Evolutionary conservation across 2,329 filamentous ascomycete species (phyloP).

Genomic region (Plectosphaerella cucumerina): DNA sequence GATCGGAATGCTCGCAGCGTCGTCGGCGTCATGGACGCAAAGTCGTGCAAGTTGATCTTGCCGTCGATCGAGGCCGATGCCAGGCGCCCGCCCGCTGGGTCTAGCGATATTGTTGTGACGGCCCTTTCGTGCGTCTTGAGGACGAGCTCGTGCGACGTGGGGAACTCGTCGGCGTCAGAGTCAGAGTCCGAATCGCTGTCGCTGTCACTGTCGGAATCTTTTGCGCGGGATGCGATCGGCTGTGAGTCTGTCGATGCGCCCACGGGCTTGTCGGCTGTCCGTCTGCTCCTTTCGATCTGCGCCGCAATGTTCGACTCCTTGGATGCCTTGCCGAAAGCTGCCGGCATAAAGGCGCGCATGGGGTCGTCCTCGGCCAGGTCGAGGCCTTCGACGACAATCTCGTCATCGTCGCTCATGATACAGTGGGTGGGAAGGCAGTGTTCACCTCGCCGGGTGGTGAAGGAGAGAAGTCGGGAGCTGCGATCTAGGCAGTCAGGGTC

Average conservation of each 20-base stretch:
- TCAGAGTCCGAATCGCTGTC: constrained; percentile 56
- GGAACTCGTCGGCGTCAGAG: constrained; percentile 82
- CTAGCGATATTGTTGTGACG: constrained; percentile 78
- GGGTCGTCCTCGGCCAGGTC: constrained; percentile 60
- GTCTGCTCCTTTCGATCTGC: constrained; percentile 76
- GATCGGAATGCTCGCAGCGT: constrained; percentile 92
- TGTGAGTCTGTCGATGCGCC: constrained; percentile 19
- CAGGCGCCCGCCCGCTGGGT: constrained; percentile 79
- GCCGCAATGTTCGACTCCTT: constrained; percentile 69
- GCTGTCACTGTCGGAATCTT: constrained; percentile 31
- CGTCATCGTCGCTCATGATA: constrained; percentile 57
- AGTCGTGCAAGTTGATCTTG: constrained; percentile 88
- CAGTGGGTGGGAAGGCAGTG: constrained; percentile 1
- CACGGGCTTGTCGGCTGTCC: constrained; percentile 41
- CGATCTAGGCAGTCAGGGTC: too few relatives aligned
- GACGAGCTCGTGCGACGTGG: constrained; percentile 87
- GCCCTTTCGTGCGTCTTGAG: constrained; percentile 89
- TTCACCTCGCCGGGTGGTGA: neutral
- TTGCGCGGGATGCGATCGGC: constrained; percentile 17
- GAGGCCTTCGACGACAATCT: constrained; percentile 52
- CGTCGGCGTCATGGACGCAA: constrained; percentile 91
- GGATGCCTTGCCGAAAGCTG: constrained; percentile 79
- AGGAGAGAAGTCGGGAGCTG: neutral
- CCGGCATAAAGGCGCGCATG: constrained; percentile 72
- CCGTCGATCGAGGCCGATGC: constrained; percentile 91